phyloP scores from a whole-genome alignment of 495 filamentous ascomycete genomes.

The Parachaetomium inaequale region DNA sequence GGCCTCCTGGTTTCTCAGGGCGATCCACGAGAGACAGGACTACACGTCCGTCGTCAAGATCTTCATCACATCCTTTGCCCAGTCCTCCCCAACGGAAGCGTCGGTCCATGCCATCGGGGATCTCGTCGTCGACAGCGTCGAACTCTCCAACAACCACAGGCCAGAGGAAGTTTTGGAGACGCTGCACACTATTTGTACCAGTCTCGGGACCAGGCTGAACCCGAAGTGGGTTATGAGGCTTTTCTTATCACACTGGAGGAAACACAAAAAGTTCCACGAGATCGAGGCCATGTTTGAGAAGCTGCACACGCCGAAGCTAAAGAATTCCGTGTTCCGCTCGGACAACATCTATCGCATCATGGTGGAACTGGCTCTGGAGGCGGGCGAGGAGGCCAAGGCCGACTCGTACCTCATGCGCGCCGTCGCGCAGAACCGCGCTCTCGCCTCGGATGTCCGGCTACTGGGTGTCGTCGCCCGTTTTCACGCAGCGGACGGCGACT shows the following conservation, averaged over 20 bases:
- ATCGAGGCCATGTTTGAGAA: conserved; percentile 31
- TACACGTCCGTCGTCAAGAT: conserved; percentile 32
- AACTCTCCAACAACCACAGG: conserved; percentile 25
- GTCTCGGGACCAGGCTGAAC: conserved; percentile 14
- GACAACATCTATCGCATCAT: conserved; percentile 36
- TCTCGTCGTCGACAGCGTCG: conserved; percentile 30
- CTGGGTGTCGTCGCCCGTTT: conserved; percentile 39
- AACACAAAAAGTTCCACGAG: conserved; percentile 23
- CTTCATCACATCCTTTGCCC: conserved; percentile 28
- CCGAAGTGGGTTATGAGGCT: conserved; percentile 37
- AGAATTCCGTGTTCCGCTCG: conserved; percentile 23
- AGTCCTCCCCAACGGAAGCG: conserved; percentile 22
- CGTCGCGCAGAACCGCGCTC: conserved; percentile 19
- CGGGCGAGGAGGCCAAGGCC: conserved; percentile 31
- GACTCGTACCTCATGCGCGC: conserved; percentile 27
- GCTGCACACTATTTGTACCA: conserved; percentile 26
- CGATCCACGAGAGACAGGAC: conserved; percentile 26
- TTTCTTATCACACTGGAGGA: conserved; percentile 32
- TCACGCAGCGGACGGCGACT: conserved; percentile 44
- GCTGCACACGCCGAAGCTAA: conserved; percentile 17
- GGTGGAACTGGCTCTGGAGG: conserved; percentile 40
- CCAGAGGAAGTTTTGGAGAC: conserved; percentile 27
- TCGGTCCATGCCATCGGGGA: conserved; percentile 26
- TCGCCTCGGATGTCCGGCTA: conserved; percentile 28
- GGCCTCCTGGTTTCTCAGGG: conserved; percentile 29